phyloP scores from a whole-genome alignment of 2,329 filamentous ascomycete genomes.

The Sporothrix protearum region DNA sequence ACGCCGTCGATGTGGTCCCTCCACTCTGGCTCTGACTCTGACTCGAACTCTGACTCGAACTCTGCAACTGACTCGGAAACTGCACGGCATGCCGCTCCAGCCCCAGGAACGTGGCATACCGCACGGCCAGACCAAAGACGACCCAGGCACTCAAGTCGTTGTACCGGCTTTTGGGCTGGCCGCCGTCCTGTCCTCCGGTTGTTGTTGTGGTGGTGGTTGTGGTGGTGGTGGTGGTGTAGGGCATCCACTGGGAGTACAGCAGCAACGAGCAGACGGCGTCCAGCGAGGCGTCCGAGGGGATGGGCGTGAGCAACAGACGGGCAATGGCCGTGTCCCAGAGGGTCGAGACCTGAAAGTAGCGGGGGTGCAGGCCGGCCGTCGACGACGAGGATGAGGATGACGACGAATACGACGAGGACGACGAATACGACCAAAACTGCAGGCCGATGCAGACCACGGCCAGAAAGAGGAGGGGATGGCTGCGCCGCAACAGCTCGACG shows the following conservation, averaged over 20 bases:
- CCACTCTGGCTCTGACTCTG: no score
- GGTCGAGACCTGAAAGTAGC: not conserved
- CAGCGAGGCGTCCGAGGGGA: not conserved
- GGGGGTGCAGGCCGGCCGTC: not conserved
- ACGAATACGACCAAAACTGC: not conserved
- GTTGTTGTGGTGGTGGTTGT: no score
- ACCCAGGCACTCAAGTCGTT: conserved; percentile 18
- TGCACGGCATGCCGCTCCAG: not conserved
- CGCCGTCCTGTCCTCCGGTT: no score
- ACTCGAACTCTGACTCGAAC: no score
- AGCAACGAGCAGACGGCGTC: conserved; percentile 6
- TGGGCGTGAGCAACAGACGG: not conserved
- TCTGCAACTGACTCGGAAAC: no score
- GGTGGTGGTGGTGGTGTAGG: not conserved
- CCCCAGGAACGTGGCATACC: conserved; percentile 9
- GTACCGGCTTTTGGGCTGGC: conserved; percentile 9
- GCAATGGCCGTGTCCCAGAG: not conserved
- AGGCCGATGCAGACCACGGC: conserved; percentile 7
- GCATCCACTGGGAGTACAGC: conserved; percentile 18
- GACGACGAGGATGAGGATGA: not conserved
- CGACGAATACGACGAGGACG: not conserved
- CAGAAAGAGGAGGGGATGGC: not conserved
- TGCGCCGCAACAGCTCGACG: not conserved
- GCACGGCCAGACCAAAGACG: conserved; percentile 11
- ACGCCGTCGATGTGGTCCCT: no score